Base-by-base conservation (phyloP, 352 stramenopile genomes). In the Phytophthora chlamydospora region DNA sequence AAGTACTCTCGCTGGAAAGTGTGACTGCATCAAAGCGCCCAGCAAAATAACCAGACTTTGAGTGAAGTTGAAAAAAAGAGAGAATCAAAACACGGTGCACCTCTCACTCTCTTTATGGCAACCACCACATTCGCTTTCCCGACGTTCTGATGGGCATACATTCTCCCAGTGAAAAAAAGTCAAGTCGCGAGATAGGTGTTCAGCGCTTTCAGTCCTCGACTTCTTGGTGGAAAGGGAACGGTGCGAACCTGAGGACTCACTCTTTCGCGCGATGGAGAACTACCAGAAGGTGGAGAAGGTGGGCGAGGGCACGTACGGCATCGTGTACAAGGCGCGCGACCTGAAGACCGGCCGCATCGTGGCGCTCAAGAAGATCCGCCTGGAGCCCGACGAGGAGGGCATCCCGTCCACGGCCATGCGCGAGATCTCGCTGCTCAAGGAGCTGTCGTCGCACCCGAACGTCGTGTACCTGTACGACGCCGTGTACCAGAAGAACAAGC, bases 371-470 rank as follows among this genome's bases (percentile, higher is more conserved):
- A 97, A 97, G 62, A 94, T 96, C 51, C 83, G 87, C 0, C 64
- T 96, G 0, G 85, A 94, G 58, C 78, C 82, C 7, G 96, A 99
- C 62, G 96, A 99, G 66, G 96, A 99, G 46, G 97, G 97, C n/a
- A 98, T 99, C 58, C 97, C 97, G 13, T 98, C 89, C 10, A 99
- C 96, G 6, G 96, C 96, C 5, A 99, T 99, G 84, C 81, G 97
- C 35, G 97, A 99, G 76, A 99, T 99, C 69, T 98, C 91, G 58
- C 78, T 98, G 32, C 80, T 99, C 11, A 93, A 97, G 62, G 93
- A 98, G 71, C 75, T 99, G 11, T 91, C 81, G 31, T 91, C 91
- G 58, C 96, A 99, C 75, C 93, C 93, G 24, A 98, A 98, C 66
- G 85, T 99, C 40, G 89, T 98, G 39, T 87, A 86, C 38, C 62